A percentile compares a stretch with the other conserved stretches of the same genome.
Conservation (phyloP, 345 rosid genomes). For the Gossypium herbaceum region DNA sequence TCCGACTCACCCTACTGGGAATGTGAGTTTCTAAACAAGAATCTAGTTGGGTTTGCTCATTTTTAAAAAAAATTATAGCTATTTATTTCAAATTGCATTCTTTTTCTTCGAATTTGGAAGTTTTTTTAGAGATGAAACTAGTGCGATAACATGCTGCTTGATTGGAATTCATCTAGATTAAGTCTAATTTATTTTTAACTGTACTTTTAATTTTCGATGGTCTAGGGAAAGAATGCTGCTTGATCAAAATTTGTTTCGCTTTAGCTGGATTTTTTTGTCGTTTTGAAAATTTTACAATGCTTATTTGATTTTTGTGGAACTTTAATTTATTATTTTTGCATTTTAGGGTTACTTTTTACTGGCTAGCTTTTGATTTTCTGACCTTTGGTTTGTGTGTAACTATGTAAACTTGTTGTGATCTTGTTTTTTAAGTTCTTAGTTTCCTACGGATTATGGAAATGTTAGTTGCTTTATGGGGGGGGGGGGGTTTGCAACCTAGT, state of each 20-base stretch:
- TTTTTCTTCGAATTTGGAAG: not conserved
- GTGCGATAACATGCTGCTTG: not conserved
- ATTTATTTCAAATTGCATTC: not conserved
- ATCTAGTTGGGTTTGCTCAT: not conserved
- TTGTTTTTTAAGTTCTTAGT: not conserved
- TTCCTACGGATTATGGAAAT: not conserved
- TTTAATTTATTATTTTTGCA: not conserved
- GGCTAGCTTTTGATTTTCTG: not conserved
- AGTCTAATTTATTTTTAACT: not conserved
- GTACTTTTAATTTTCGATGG: not conserved
- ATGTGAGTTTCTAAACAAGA: conserved; percentile 50
- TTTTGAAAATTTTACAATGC: not conserved
- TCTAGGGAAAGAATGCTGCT: not conserved
- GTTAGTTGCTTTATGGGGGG: not conserved
- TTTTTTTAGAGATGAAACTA: not conserved
- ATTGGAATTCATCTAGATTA: not conserved
- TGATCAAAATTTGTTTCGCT: not conserved
- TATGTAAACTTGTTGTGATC: not conserved
- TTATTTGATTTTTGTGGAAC: not conserved
- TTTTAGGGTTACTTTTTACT: not conserved
- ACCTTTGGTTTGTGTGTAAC: not conserved
- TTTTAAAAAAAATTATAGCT: conserved; percentile 10
- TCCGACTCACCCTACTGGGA: conserved; percentile 55
- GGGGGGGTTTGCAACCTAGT: not conserved
- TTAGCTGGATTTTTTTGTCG: not conserved